Conservation (phyloP, 345 rosid species). For the Populus davidiana region DNA sequence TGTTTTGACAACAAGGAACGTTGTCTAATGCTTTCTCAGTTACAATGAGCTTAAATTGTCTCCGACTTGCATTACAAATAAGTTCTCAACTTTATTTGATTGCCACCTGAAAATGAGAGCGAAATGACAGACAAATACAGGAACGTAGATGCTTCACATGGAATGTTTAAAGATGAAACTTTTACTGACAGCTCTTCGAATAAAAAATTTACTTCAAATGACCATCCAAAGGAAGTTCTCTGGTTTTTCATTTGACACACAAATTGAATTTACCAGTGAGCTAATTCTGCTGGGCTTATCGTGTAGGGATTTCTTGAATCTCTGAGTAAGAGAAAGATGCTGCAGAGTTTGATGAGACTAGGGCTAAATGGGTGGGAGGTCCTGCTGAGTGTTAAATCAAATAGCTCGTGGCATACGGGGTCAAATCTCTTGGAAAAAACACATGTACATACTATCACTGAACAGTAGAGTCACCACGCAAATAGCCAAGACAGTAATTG, state of each 20-base stretch:
- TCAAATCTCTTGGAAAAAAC: neutral
- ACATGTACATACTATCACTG: neutral
- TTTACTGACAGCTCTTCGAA: neutral
- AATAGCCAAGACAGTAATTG: conserved; percentile 1
- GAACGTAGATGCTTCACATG: neutral
- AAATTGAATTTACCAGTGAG: no score
- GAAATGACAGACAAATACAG: neutral
- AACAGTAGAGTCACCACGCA: neutral
- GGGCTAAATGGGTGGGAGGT: neutral
- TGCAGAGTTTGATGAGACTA: neutral
- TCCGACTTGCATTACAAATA: neutral
- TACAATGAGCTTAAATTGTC: neutral
- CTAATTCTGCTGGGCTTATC: no score
- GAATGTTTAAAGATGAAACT: neutral
- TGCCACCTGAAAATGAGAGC: no score
- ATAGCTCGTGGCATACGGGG: neutral
- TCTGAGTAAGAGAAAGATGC: neutral
- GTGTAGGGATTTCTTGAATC: neutral
- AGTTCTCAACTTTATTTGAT: no score
- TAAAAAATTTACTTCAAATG: no score
- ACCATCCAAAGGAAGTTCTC: neutral
- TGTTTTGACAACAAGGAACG: neutral
- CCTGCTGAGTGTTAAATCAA: neutral
- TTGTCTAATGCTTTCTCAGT: neutral
- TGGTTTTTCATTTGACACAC: neutral